Percentiles rank a stretch among this genome's conserved stretches.
These are phyloP conservation scores for Ceratobasidium sp. DNA, from an alignment of 1,284 basidiomycete genomes.

Conservation along the genomic window DNA sequence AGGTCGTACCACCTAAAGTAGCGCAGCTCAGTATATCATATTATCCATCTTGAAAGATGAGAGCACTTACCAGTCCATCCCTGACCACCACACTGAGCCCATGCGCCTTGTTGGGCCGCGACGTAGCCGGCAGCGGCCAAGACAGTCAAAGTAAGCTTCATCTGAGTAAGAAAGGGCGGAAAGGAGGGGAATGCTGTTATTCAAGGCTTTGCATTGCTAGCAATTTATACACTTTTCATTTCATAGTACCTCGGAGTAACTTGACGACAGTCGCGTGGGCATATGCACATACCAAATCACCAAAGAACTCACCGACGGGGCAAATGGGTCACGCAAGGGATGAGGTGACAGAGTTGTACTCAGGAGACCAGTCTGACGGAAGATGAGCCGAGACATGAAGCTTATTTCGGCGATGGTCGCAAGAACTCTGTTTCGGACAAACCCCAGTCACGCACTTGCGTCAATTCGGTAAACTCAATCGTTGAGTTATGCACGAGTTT, in stretches of 20 bases:
- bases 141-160: slow-evolving; percentile 16
- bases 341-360: not conserved
- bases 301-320: not conserved
- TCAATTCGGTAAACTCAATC: not conserved
- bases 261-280: not conserved
- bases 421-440: slow-evolving; percentile 9
- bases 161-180: not conserved
- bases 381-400: slow-evolving; percentile 8
- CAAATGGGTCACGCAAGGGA: slow-evolving; percentile 5
- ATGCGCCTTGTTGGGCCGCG: slow-evolving; percentile 33
- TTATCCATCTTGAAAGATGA: too few relatives aligned
- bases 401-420: slow-evolving; percentile 23
- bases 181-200: not conserved
- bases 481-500: not conserved
- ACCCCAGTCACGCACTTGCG: not conserved
- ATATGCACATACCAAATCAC: not conserved
- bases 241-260: slow-evolving; percentile 25
- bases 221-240: slow-evolving; percentile 12
- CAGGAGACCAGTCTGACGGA: not conserved
- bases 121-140: slow-evolving; percentile 41
- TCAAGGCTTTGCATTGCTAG: not conserved
- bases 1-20: slow-evolving; percentile 41
- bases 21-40: too few relatives aligned
- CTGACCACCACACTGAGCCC: slow-evolving; percentile 40
- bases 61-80: slow-evolving; percentile 29